Percentiles rank a stretch among this genome's conserved stretches.
Conservation (phyloP, 306 rosid species). For the Casuarina equisetifolia region DNA sequence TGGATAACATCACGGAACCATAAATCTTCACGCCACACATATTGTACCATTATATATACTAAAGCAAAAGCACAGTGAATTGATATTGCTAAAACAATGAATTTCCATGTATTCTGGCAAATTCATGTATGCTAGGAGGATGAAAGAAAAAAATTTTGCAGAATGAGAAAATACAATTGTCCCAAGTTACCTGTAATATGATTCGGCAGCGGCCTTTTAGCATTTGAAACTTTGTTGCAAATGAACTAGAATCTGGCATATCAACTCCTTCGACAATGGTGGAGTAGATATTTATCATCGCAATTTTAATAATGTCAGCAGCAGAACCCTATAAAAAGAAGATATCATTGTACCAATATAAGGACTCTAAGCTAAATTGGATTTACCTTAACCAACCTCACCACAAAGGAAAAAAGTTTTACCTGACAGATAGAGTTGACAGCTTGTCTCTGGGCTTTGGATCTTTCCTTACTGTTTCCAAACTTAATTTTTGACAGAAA, state of each 20-base stretch:
- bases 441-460: slow-evolving; percentile 95
- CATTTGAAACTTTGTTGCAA: slow-evolving; percentile 37
- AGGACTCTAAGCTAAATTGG: not conserved
- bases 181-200: slow-evolving; percentile 68
- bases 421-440: slow-evolving; percentile 98
- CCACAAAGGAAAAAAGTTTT: slow-evolving; percentile 18
- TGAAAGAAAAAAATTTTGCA: not conserved
- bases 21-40: not conserved
- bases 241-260: slow-evolving; percentile 42
- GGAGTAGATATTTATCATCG: slow-evolving; percentile 76
- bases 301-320: slow-evolving; percentile 90
- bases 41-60: not conserved
- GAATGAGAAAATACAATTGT: slow-evolving; percentile 4
- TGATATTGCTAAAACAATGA: not conserved
- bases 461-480: slow-evolving; percentile 69
- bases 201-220: slow-evolving; percentile 75
- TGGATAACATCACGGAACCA: slow-evolving; percentile 32
- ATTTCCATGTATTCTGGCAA: not conserved
- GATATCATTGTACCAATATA: slow-evolving; percentile 23
- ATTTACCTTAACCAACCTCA: not conserved
- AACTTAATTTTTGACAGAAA: slow-evolving; percentile 86
- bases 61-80: not conserved
- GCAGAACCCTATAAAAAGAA: slow-evolving; percentile 78
- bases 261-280: slow-evolving; percentile 44
- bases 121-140: slow-evolving; percentile 5